Base-by-base conservation (phyloP, 345 rosid genomes). In the Citrus cavaleriei region DNA sequence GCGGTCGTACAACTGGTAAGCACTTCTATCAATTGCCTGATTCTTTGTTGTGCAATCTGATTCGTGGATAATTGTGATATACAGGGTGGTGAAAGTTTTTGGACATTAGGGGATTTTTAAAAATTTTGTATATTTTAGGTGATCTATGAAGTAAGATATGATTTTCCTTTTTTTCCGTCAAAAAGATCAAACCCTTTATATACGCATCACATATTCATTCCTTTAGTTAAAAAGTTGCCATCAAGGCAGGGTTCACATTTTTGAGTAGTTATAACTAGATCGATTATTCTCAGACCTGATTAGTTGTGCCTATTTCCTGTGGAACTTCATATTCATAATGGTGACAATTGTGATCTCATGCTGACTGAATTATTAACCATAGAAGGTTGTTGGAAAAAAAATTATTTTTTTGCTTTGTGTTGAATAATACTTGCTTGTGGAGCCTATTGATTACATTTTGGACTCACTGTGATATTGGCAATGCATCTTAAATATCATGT, bases 1-100 rank as follows among this genome's bases (percentile, higher is more conserved):
- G 95, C 38, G 95, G 95, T 61, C 93, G 93, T 79, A 91, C 93
- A 70, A 91, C 95, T 60, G 93, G 93, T 91, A 81, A 82, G 87
- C 75, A 21, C 28, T 61, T 70, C 37, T 22, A 16, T 46, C 27
- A 49, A 34, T 51, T 13, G 13, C 71, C 59, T 58, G 10, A 38
- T 13, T 49, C 40, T 62, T 24, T 3, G n/a, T 65, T 72, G 70
- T 27, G 46, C 9, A 37, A 61, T 25, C 0, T 32, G 10, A 77
- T 70, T 62, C 3, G 57, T 55, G 30, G 42, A 63, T 76, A 67
- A 30, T 54, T 27, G 16, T n/a, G 7, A 54, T 4, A 54, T 54
- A 19, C 22, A 19, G 22, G 6, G 19, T 14, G 25, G 28, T 65
- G 59, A n/a, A 24, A 68, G 10, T 30, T 40, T 59, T 70, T 32